These are phyloP conservation scores for carrot (Daucus carota) DNA, from an alignment of 129 eudicot genomes.

Conservation along the genomic window DNA sequence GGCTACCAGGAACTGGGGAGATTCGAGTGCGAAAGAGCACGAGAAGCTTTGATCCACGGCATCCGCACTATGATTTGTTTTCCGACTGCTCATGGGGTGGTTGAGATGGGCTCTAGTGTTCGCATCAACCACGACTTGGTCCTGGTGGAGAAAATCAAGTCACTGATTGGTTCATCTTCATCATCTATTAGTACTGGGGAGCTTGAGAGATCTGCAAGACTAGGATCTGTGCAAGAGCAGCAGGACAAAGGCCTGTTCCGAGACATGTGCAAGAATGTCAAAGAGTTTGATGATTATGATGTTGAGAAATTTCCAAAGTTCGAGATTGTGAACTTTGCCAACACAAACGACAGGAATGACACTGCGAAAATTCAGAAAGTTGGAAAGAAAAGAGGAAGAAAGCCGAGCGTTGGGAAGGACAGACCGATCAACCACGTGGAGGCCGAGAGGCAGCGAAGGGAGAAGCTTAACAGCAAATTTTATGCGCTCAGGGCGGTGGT, in stretches of 20 bases:
- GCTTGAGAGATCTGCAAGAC: not conserved
- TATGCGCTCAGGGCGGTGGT: not conserved
- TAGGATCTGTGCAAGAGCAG: not conserved
- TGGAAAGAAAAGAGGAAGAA: not conserved
- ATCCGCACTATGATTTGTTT: not conserved
- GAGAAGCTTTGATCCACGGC: not conserved
- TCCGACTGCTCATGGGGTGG: not conserved
- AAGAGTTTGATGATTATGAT: not conserved
- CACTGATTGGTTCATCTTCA: not conserved
- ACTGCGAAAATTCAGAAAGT: not conserved
- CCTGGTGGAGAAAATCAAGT: not conserved
- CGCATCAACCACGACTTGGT: not conserved
- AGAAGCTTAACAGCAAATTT: not conserved
- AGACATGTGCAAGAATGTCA: not conserved
- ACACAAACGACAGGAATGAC: not conserved
- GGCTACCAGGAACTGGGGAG: not conserved
- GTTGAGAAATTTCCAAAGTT: not conserved
- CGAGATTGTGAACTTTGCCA: not conserved
- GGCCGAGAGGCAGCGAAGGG: constrained; percentile 5
- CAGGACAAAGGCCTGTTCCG: not conserved
- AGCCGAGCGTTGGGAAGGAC: not conserved
- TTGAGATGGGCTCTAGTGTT: constrained; percentile 2
- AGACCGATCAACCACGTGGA: not conserved
- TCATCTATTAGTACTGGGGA: not conserved
- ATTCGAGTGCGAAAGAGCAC: not conserved